phyloP scores from a whole-genome alignment of 805 yeast genomes.

The Ogataea chonburiensis region DNA sequence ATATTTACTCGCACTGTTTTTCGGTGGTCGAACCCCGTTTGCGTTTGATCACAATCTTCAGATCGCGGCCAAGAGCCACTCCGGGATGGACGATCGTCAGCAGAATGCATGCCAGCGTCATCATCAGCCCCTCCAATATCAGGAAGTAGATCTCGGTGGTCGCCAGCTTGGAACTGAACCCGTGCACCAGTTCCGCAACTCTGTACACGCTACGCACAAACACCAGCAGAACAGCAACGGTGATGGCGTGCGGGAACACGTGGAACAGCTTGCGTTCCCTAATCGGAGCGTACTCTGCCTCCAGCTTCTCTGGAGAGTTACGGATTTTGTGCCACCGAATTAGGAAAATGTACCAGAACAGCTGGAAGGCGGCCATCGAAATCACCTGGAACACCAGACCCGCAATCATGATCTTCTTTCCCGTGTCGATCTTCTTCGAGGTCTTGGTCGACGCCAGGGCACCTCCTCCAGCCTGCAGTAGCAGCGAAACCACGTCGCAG shows the following conservation, averaged over 20 bases:
- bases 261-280: conserved; percentile 39
- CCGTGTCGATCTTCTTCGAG: conserved; percentile 37
- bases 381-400: conserved; percentile 78
- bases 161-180: conserved; percentile 69
- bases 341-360: conserved; percentile 48
- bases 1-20: not conserved
- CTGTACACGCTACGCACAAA: conserved; percentile 72
- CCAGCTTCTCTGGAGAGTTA: conserved; percentile 36
- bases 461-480: conserved; percentile 76
- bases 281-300: conserved; percentile 35
- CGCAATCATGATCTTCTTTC: conserved; percentile 71
- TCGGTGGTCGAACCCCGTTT: not conserved
- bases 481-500: conserved; percentile 63
- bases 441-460: conserved; percentile 55
- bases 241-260: conserved; percentile 44
- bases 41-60: conserved; percentile 14
- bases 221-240: conserved; percentile 51
- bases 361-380: conserved; percentile 60
- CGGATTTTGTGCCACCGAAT: conserved; percentile 35
- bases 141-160: conserved; percentile 58
- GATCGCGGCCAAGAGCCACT: conserved; percentile 41
- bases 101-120: conserved; percentile 46
- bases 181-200: conserved; percentile 67
- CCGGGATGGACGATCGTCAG: conserved; percentile 66
- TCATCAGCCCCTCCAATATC: conserved; percentile 62